Evolutionary conservation across 257 asterid genomes (phyloP).

Genomic region (Asclepias syriaca): DNA sequence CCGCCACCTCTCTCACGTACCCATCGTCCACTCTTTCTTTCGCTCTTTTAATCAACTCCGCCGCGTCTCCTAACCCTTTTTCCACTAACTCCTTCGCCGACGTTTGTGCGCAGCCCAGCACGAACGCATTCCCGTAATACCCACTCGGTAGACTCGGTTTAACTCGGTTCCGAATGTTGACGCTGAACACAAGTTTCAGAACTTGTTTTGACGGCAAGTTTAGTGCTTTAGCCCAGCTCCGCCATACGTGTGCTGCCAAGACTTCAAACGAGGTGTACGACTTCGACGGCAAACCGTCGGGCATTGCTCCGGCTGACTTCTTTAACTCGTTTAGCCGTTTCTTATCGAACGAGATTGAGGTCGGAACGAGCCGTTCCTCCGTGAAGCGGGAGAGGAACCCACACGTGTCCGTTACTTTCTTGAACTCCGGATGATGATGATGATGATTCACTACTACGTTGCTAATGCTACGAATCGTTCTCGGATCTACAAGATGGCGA

Average conservation of each 20-base stretch:
- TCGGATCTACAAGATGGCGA: constrained; percentile 39
- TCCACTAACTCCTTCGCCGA: constrained; percentile 29
- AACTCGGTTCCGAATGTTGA: constrained; percentile 51
- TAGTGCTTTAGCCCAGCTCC: constrained; percentile 57
- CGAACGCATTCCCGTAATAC: constrained; percentile 66
- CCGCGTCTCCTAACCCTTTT: constrained; percentile 30
- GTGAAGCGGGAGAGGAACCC: constrained; percentile 34
- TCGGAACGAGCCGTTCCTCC: constrained; percentile 40
- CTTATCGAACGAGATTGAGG: constrained; percentile 33
- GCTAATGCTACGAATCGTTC: neutral
- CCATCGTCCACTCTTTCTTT: constrained; percentile 51
- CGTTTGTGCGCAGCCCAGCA: constrained; percentile 50
- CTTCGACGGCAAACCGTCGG: neutral
- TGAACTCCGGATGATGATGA: constrained; percentile 39
- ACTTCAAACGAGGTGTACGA: constrained; percentile 57
- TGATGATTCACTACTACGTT: neutral
- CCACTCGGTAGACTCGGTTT: constrained; percentile 51
- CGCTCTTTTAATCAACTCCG: constrained; percentile 39
- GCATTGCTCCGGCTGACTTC: neutral
- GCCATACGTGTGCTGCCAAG: constrained; percentile 63
- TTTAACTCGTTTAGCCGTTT: constrained; percentile 37
- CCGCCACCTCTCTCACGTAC: constrained; percentile 58
- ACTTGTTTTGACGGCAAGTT: constrained; percentile 40
- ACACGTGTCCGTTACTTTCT: constrained; percentile 36
- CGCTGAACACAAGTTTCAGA: constrained; percentile 45